Evolutionary conservation across 1,139 yeast genomes (phyloP).

Genomic region (Yarrowia galli): DNA sequence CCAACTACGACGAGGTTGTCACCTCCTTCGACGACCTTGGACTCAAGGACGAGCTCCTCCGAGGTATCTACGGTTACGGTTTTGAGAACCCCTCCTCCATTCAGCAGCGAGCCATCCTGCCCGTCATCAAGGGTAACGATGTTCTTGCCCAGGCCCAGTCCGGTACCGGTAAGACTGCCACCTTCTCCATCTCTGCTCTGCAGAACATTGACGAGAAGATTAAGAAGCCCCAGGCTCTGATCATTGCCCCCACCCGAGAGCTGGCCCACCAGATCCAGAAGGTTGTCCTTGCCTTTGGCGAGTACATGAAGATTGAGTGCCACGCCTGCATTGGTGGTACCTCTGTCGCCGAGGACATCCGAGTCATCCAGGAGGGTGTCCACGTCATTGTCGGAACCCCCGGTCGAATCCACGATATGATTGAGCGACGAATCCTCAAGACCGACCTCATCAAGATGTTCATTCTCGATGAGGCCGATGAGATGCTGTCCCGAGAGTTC

Average conservation of each 20-base stretch:
- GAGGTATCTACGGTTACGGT: conserved; percentile 89
- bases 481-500: conserved; percentile 86
- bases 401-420: conserved; percentile 89
- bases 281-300: conserved; percentile 85
- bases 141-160: conserved; percentile 98
- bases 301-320: conserved; percentile 77
- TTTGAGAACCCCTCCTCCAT: conserved; percentile 95
- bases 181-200: conserved; percentile 90
- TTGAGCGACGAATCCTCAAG: conserved; percentile 72
- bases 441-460: conserved; percentile 81
- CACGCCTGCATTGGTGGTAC: conserved; percentile 97
- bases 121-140: conserved; percentile 88
- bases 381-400: conserved; percentile 98
- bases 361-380: conserved; percentile 75
- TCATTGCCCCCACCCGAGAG: conserved; percentile 95
- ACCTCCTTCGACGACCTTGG: conserved; percentile 81
- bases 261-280: conserved; percentile 87
- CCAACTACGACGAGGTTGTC: conserved; percentile 62
- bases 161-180: conserved; percentile 98
- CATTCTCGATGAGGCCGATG: conserved; percentile 94
- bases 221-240: conserved; percentile 68
- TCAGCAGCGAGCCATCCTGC: conserved; percentile 93
- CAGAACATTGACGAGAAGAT: conserved; percentile 75
- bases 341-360: conserved; percentile 79
- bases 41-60: conserved; percentile 64